Evolutionary conservation across 495 filamentous ascomycete genomes (phyloP).

Genomic region (Copromyces sp.): DNA sequence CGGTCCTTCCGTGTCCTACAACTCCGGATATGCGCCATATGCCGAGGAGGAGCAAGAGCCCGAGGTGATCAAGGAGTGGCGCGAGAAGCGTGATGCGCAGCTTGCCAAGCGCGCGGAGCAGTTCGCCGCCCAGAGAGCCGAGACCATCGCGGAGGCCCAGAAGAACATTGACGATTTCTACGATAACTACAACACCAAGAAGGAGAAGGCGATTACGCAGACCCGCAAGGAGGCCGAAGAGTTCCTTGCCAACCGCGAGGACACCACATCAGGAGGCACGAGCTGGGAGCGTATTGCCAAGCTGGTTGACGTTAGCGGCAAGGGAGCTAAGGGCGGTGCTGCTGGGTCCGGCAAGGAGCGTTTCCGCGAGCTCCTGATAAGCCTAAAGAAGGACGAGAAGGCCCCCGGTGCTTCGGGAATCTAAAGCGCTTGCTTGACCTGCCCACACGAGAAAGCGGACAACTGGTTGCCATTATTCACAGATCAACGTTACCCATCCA

Average conservation of each 20-base stretch:
- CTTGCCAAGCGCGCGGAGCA: constrained; percentile 68
- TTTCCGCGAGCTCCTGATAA: constrained; percentile 85
- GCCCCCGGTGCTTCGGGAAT: constrained; percentile 73
- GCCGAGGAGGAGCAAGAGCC: constrained; percentile 65
- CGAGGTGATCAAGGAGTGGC: constrained; percentile 84
- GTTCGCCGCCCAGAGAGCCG: constrained; percentile 63
- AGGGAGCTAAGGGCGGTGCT: constrained; percentile 75
- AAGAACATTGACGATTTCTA: constrained; percentile 97
- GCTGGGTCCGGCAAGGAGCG: constrained; percentile 85
- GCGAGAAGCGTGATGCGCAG: constrained; percentile 70
- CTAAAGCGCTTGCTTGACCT: constrained; percentile 14
- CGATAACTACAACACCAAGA: constrained; percentile 96
- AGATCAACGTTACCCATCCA: neutral
- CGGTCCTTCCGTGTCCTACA: constrained; percentile 53
- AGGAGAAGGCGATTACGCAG: constrained; percentile 79
- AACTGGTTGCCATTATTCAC: neutral
- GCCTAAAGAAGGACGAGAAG: constrained; percentile 86
- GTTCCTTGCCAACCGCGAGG: constrained; percentile 77
- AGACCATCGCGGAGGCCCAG: constrained; percentile 77
- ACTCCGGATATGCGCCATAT: constrained; percentile 49
- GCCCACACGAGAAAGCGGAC: neutral
- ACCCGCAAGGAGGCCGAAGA: constrained; percentile 88
- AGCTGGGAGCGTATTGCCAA: constrained; percentile 98
- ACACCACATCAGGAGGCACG: constrained; percentile 86
- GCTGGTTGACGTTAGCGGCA: constrained; percentile 90